Percentiles rank a stretch among this genome's conserved stretches.
Conservation (phyloP, 257 asterid species). For the Petunia axillaris region DNA sequence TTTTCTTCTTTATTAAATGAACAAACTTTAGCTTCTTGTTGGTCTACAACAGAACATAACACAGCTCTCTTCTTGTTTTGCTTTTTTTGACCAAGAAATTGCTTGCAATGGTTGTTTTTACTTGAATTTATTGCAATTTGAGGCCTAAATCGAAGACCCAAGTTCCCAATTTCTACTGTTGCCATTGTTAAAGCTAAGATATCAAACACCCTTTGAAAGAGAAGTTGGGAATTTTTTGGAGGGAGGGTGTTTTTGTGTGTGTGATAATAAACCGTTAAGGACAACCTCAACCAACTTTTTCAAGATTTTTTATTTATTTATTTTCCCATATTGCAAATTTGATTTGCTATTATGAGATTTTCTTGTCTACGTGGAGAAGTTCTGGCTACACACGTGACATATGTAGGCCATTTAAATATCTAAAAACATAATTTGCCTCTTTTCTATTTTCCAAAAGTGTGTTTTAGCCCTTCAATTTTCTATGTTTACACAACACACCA, state of each 20-base stretch:
- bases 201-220: neutral
- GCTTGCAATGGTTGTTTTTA: neutral
- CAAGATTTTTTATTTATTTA: neutral
- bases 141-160: constrained; percentile 33
- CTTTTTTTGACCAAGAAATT: neutral
- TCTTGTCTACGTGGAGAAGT: neutral
- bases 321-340: neutral
- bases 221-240: neutral
- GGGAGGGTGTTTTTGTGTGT: constrained; percentile 4
- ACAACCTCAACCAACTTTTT: constrained; percentile 30
- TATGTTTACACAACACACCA: too few species aligned
- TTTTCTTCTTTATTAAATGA: constrained; percentile 55
- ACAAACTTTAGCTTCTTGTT: constrained; percentile 32
- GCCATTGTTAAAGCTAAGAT: constrained; percentile 27
- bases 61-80: constrained; percentile 1
- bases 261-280: constrained; percentile 20
- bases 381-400: neutral
- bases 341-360: neutral
- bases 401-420: too few species aligned
- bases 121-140: constrained; percentile 12
- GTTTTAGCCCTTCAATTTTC: too few species aligned
- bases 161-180: constrained; percentile 33
- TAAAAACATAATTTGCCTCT: too few species aligned
- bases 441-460: too few species aligned
- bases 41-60: constrained; percentile 1